A percentile compares a stretch with the other conserved stretches of the same genome.
phyloP scores from a whole-genome alignment of 495 filamentous ascomycete species.

The Aspergillus mulundensis region DNA sequence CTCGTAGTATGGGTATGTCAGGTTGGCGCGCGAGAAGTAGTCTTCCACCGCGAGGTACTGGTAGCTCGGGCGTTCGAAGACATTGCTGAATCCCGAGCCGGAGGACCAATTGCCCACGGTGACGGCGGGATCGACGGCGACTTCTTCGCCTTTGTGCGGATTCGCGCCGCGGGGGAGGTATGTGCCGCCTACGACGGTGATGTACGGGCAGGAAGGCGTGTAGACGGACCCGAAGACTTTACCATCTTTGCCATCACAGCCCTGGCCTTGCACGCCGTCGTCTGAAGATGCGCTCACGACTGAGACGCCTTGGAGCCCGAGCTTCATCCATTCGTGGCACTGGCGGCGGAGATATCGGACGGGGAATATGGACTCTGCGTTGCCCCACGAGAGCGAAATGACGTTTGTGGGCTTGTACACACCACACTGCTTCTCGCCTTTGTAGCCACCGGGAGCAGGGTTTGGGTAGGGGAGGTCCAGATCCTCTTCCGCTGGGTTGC shows the following conservation, averaged over 20 bases:
- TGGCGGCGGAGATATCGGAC: slow-evolving; percentile 51
- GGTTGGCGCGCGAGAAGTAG: slow-evolving; percentile 18
- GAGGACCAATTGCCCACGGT: slow-evolving; percentile 25
- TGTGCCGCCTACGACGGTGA: slow-evolving; percentile 51
- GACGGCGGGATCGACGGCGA: slow-evolving; percentile 16
- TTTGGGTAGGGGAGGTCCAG: slow-evolving; percentile 27
- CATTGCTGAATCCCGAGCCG: slow-evolving; percentile 65
- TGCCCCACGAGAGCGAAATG: slow-evolving; percentile 56
- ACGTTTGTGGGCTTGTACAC: slow-evolving; percentile 56
- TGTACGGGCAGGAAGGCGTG: slow-evolving; percentile 48
- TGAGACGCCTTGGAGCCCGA: slow-evolving; percentile 58
- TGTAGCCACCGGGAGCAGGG: background rate
- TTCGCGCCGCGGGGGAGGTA: slow-evolving; percentile 34
- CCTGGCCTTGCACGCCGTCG: slow-evolving; percentile 40
- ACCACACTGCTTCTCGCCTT: slow-evolving; percentile 53
- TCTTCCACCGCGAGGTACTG: slow-evolving; percentile 49
- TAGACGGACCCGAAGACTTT: slow-evolving; percentile 48
- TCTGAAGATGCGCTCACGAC: slow-evolving; percentile 60
- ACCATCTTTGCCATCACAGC: slow-evolving; percentile 36
- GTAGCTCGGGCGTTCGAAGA: slow-evolving; percentile 57
- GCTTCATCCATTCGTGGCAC: slow-evolving; percentile 61
- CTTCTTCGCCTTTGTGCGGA: slow-evolving; percentile 33
- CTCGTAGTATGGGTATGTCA: slow-evolving; percentile 43
- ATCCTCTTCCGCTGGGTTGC: slow-evolving; percentile 39
- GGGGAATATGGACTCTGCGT: slow-evolving; percentile 48